A percentile compares a stretch with the other conserved stretches of the same genome.
phyloP scores from a whole-genome alignment of 768 basidiomycete genomes.

The Chalciporus piperatus region DNA sequence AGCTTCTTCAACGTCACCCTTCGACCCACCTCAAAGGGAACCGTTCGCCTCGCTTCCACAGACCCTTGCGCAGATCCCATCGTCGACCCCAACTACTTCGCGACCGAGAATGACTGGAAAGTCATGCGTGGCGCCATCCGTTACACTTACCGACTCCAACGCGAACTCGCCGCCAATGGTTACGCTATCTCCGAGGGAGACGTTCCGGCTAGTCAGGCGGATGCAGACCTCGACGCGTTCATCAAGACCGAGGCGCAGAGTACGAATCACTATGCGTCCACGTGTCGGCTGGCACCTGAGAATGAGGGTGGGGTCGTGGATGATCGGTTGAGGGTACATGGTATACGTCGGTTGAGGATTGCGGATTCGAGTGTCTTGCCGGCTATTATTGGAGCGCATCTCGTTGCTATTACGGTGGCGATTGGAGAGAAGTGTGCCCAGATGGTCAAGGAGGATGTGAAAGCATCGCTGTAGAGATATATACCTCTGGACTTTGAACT shows the following conservation, averaged over 20 bases:
- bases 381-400: slow-evolving; percentile 29
- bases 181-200: neutral
- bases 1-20: neutral
- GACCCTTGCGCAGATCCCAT: slow-evolving; percentile 8
- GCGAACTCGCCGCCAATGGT: neutral
- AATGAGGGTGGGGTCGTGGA: slow-evolving; percentile 30
- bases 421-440: slow-evolving; percentile 40
- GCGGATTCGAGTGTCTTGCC: slow-evolving; percentile 35
- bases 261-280: no score
- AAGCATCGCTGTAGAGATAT: no score
- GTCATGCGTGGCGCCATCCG: neutral
- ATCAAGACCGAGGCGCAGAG: neutral
- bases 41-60: slow-evolving; percentile 19
- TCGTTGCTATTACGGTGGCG: slow-evolving; percentile 31
- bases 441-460: slow-evolving; percentile 15
- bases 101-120: neutral
- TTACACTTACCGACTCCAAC: neutral
- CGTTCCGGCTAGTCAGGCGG: neutral
- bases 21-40: slow-evolving; percentile 14
- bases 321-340: slow-evolving; percentile 44
- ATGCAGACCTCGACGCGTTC: neutral
- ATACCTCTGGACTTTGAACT: no score
- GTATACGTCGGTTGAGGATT: slow-evolving; percentile 40
- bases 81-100: slow-evolving; percentile 13
- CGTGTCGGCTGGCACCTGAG: slow-evolving; percentile 34